Conservation (phyloP, 2,329 filamentous ascomycete genomes). For the Lachnellula subtilissima region DNA sequence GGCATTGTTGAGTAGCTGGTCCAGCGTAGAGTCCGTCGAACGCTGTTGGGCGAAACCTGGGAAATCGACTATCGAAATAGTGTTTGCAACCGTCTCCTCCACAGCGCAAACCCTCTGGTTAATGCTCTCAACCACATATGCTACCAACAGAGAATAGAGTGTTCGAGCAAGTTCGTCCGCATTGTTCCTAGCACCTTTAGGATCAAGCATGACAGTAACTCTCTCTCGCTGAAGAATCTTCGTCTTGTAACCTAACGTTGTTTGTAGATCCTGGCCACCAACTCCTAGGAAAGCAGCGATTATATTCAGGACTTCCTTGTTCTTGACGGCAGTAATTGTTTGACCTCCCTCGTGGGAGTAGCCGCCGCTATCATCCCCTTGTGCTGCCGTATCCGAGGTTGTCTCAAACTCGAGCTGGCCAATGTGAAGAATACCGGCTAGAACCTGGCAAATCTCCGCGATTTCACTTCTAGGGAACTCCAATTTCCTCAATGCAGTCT, state of each 20-base stretch:
- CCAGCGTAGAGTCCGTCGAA: constrained; percentile 77
- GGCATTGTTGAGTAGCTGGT: constrained; percentile 92
- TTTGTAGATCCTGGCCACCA: constrained; percentile 73
- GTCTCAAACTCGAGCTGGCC: constrained; percentile 93
- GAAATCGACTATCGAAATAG: constrained; percentile 92
- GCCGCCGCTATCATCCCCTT: constrained; percentile 87
- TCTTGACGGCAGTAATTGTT: constrained; percentile 80
- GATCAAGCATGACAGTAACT: constrained; percentile 98
- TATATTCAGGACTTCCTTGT: constrained; percentile 81
- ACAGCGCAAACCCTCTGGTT: constrained; percentile 84
- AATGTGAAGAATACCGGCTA: constrained; percentile 93
- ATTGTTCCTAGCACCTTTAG: constrained; percentile 81
- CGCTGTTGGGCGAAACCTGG: constrained; percentile 87
- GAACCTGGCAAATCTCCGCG: constrained; percentile 91
- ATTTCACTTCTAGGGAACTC: constrained; percentile 93
- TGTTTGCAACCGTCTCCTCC: constrained; percentile 88
- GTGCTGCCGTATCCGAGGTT: constrained; percentile 70
- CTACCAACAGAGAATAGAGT: constrained; percentile 87
- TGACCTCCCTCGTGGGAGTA: constrained; percentile 94
- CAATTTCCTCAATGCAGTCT: constrained; percentile 87
- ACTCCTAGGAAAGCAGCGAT: constrained; percentile 95
- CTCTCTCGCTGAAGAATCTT: constrained; percentile 94
- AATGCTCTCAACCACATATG: constrained; percentile 87
- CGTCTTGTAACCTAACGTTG: constrained; percentile 88
- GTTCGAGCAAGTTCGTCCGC: constrained; percentile 92